Conservation (phyloP, 1,139 yeast species). For the Saccharomyces pastorianus region DNA sequence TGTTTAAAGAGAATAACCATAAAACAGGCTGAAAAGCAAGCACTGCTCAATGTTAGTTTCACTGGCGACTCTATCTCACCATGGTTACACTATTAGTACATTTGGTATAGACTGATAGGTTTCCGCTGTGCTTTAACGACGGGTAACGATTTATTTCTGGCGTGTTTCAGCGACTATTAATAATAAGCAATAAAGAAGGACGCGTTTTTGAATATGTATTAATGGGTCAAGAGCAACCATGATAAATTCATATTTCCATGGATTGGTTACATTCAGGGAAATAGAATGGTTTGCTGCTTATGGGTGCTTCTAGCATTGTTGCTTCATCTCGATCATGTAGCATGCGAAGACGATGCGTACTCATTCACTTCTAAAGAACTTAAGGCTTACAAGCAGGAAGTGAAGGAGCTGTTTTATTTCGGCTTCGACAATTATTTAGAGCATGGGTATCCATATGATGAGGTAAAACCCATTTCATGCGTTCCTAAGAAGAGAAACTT, state of each 20-base stretch:
- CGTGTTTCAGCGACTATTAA: background rate
- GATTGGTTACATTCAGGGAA: background rate
- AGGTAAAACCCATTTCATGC: conserved; percentile 68
- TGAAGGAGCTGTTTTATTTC: conserved; percentile 55
- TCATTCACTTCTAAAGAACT: conserved; percentile 47
- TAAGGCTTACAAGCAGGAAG: conserved; percentile 40
- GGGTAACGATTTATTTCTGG: background rate
- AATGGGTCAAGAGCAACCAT: background rate
- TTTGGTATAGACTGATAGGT: background rate
- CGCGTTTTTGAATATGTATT: background rate
- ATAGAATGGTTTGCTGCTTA: background rate
- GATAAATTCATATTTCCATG: background rate
- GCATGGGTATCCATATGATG: conserved; percentile 77
- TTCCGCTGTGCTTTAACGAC: background rate
- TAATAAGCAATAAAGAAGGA: background rate
- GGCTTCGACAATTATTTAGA: conserved; percentile 69
- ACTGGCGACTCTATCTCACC: background rate
- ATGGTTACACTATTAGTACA: background rate
- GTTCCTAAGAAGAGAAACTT: conserved; percentile 58
- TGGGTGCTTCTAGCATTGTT: background rate
- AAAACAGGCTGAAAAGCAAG: background rate
- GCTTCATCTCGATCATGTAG: background rate
- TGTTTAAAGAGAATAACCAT: background rate
- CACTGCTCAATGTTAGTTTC: background rate
- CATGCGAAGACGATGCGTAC: background rate